These are phyloP conservation scores for Podila verticillata DNA, from an alignment of 192 early-diverging fungal species.

Conservation along the genomic window DNA sequence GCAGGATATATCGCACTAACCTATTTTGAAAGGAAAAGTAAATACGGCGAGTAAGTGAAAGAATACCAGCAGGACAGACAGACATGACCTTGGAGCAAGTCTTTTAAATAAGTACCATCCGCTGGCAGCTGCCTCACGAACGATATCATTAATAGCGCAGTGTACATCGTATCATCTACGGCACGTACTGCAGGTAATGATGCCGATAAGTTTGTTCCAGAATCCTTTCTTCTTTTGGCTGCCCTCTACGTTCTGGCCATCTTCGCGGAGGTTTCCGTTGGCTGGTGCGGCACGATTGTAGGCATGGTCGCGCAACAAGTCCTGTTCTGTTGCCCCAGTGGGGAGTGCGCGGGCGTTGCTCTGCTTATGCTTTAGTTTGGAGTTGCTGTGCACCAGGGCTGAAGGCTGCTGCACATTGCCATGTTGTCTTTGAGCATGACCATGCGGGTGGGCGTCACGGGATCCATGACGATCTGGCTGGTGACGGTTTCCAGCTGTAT, in stretches of 20 bases:
- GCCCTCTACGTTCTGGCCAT: neutral
- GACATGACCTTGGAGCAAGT: too few relatives aligned
- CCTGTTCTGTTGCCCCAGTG: conserved; percentile 1
- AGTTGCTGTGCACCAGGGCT: conserved; percentile 3
- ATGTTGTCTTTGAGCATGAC: neutral
- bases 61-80: too few relatives aligned
- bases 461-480: neutral
- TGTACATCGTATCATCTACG: conserved; percentile 1
- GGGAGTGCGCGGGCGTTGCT: neutral
- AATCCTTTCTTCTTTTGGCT: conserved; percentile 51
- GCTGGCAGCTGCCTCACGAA: too few relatives aligned
- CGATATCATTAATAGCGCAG: too few relatives aligned
- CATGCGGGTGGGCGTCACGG: neutral
- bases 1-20: too few relatives aligned
- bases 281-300: neutral
- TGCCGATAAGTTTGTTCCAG: conserved; percentile 56
- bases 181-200: conserved; percentile 59
- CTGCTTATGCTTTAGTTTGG: conserved; percentile 4
- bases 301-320: conserved; percentile 5
- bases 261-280: neutral
- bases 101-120: too few relatives aligned
- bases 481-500: conserved; percentile 1
- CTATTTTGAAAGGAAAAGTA: too few relatives aligned
- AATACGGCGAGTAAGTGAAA: too few relatives aligned
- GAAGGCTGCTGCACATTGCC: neutral